Percentiles rank a stretch among this genome's conserved stretches.
phyloP scores from a whole-genome alignment of 331 rosid species.

The Cucumis variabilis region DNA sequence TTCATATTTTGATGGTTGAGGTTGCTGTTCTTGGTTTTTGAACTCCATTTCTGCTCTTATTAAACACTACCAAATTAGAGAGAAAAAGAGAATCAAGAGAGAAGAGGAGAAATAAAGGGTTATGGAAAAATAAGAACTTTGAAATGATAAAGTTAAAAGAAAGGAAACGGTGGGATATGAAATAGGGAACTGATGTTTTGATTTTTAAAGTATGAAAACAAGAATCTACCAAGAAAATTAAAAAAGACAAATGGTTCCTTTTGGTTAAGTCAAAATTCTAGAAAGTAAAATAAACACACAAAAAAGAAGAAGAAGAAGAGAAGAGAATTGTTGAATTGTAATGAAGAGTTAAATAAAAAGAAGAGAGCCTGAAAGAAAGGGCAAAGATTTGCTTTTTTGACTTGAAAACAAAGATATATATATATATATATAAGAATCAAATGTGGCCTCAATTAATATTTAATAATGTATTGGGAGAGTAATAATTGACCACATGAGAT shows the following conservation, averaged over 20 bases:
- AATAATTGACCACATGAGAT: conserved; percentile 3
- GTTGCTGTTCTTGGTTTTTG: conserved; percentile 58
- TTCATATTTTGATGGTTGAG: conserved; percentile 73
- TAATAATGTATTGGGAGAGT: background rate
- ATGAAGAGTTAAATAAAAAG: background rate
- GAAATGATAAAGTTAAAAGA: background rate
- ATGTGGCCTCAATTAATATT: background rate
- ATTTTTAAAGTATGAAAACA: conserved; percentile 4
- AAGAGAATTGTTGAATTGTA: background rate
- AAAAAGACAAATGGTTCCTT: background rate
- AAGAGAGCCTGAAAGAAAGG: background rate
- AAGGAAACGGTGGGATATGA: background rate
- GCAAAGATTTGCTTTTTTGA: background rate
- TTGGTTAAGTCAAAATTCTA: background rate
- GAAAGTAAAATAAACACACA: background rate
- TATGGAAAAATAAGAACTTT: background rate
- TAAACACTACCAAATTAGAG: background rate
- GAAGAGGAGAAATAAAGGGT: background rate
- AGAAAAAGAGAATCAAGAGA: background rate
- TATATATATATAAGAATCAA: background rate
- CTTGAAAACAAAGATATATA: background rate
- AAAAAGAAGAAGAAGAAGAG: background rate
- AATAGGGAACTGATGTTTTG: background rate
- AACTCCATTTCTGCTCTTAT: conserved; percentile 56
- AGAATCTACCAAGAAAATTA: background rate